phyloP scores from a whole-genome alignment of 2,329 filamentous ascomycete species.

The Truncatella angustata region DNA sequence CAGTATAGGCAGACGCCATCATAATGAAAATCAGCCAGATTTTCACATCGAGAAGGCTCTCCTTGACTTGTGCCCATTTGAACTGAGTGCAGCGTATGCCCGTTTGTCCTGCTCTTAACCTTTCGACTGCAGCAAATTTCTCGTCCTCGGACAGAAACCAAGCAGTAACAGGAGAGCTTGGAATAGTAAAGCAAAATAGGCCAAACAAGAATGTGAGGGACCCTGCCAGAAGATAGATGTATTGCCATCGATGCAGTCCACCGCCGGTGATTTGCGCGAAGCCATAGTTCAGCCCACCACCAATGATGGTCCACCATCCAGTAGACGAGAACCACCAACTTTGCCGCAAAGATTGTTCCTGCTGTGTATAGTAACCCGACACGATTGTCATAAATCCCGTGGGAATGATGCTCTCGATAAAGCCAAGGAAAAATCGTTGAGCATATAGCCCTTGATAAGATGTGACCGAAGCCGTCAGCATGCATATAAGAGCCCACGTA shows the following conservation, averaged over 20 bases:
- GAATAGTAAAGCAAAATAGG: conserved; percentile 61
- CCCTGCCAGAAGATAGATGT: conserved; percentile 67
- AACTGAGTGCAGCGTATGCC: conserved; percentile 61
- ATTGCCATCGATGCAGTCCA: conserved; percentile 62
- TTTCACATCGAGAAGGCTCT: conserved; percentile 59
- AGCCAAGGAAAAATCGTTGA: conserved; percentile 64
- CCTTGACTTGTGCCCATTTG: conserved; percentile 57
- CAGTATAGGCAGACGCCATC: conserved; percentile 69
- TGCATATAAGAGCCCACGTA: conserved; percentile 65
- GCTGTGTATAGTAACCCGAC: conserved; percentile 61
- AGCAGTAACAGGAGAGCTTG: conserved; percentile 63
- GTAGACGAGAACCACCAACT: conserved; percentile 65
- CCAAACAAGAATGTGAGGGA: conserved; percentile 64
- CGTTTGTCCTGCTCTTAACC: conserved; percentile 60
- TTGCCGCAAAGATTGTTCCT: conserved; percentile 63
- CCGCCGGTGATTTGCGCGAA: conserved; percentile 62
- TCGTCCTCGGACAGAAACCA: conserved; percentile 68
- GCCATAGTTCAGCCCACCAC: conserved; percentile 63
- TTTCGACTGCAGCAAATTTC: conserved; percentile 61
- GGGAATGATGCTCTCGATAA: conserved; percentile 64
- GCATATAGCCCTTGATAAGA: conserved; percentile 62
- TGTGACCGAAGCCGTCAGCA: conserved; percentile 66
- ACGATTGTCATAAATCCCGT: conserved; percentile 67
- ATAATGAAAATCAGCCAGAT: conserved; percentile 64
- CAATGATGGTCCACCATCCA: conserved; percentile 61